Evolutionary conservation across 768 basidiomycete genomes (phyloP), one percentile per base, ranked within the genome.

Genomic region (Lactifluus piperatus): DNA sequence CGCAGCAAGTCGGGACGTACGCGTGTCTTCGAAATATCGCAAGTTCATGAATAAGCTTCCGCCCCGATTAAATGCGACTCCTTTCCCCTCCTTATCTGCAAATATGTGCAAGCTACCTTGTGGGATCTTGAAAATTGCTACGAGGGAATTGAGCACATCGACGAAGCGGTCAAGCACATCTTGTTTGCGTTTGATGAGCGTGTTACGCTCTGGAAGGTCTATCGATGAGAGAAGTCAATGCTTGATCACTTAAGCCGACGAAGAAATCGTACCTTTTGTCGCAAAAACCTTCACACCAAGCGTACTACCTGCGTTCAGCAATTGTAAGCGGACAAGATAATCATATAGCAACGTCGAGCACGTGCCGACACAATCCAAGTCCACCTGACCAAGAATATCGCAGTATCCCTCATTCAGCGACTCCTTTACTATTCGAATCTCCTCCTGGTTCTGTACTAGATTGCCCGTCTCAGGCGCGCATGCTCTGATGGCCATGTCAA

Each of bases 1-100:
- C 13, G 20, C 29, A 34, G 32, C 43, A 24, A 34, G 49, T n/a
- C 37, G 36, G 26, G n/a, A 79, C 86, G 76, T 70, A 93, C 88
- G 93, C 90, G 90, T 92, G 51, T 85, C 81, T 67, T 89, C 79
- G 61, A 82, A 94, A 69, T 86, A 95, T 22, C 93, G 79, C 24
- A 92, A 72, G 69, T 97, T 98, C 58, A 97, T 71, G 72, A 92
- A 98, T 16, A 98, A 77, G 58, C 87, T 88, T 3, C 88, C 92
- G 50, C 83, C 83, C 27, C 93, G 77, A 70, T 97, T 99, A 77
- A 99, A 98, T 1, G 94, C 97, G 55, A 98, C 95, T 13, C 88
- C 73, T 1, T 84, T 85, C 1, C 95, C 94, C 5, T 75, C 73
- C 22, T 77, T 69, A 68, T 98, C 94, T 71, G 84, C 87, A 70